Evolutionary conservation across 257 asterid species (phyloP).

Genomic region (Ehretia macrophylla): DNA sequence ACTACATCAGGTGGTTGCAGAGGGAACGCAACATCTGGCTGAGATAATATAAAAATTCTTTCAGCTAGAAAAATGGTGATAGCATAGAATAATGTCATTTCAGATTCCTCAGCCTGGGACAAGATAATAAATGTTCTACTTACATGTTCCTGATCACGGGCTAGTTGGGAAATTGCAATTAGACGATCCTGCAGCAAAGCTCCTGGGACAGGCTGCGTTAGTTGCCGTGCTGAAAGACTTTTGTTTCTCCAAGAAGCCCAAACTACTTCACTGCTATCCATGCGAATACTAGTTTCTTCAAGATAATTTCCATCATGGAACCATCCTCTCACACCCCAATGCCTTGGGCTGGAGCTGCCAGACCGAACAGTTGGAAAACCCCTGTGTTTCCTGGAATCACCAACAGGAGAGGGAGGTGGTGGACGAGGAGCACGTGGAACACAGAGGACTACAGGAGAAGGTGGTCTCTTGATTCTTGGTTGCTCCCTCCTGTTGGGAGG

Average conservation of each 20-base stretch:
- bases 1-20: slow-evolving; percentile 77
- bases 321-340: slow-evolving; percentile 99
- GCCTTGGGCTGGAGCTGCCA: slow-evolving; percentile 99
- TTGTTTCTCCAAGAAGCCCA: slow-evolving; percentile 99
- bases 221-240: slow-evolving; percentile 70
- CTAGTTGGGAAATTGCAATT: slow-evolving; percentile 85
- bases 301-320: slow-evolving; percentile 82
- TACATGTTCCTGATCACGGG: slow-evolving; percentile 98
- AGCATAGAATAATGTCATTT: slow-evolving; percentile 4
- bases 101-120: slow-evolving; percentile 13
- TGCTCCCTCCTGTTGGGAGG: slow-evolving; percentile 87
- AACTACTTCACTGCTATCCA: slow-evolving; percentile 88
- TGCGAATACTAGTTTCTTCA: slow-evolving; percentile 77
- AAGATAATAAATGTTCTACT: slow-evolving; percentile 11
- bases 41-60: slow-evolving; percentile 27
- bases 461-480: slow-evolving; percentile 93
- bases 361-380: slow-evolving; percentile 97
- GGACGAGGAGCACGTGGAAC: slow-evolving; percentile 97
- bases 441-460: slow-evolving; percentile 97
- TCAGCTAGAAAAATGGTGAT: slow-evolving; percentile 16
- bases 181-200: slow-evolving; percentile 93
- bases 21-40: slow-evolving; percentile 97
- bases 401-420: slow-evolving; percentile 96
- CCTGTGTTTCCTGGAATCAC: slow-evolving; percentile 84
- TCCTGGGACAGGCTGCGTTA: slow-evolving; percentile 89